Base-by-base conservation (phyloP, 2,329 filamentous ascomycete genomes). In the Dothiorella sarmentorum region DNA sequence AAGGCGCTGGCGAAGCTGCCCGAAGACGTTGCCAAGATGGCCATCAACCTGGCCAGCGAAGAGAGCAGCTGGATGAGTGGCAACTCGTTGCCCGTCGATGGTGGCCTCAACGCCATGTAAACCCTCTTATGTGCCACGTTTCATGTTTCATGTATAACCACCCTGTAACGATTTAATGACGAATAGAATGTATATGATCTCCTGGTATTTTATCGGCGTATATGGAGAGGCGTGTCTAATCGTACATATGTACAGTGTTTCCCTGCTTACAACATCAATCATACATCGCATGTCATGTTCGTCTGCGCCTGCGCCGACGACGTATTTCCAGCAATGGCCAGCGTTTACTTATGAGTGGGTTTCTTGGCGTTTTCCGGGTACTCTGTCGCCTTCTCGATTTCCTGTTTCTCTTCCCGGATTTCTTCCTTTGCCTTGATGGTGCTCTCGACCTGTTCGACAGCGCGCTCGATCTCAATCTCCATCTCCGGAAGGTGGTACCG, bases 381-480 rank as follows among this genome's bases (percentile, higher is more conserved):
- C 11, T 67, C 65, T 3, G 71, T 68, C 3, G 68, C 70, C 45
- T 64, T 66, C 56, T 73, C 72, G 11, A 72, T 65, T 60, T 75
- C 69, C 2, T 68, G 55, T 61, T 74, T 74, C 62, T 74, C 71
- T 59, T 72, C 65, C 17, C 67, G 62, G 17, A 72, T 58, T 61
- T 71, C 65, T 45, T 73, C 69, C 49, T 70, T 72, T 2, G 67
- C 68, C 58, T 77, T 75, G 47, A 80, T 76, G 1, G 66, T 67
- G 22, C 69, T 69, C 63, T 80, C 74, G 1, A 81, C 78, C 63
- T 81, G 79, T 67, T 79, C 76, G 0, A 80, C 78, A 6, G 79
- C 79, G 10, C 79, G 68, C 68, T 81, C 79, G 57, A 81, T 79
- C 66, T 81, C 79, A n/a, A 80, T 71, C 61, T 80, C 76, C 76